Conservation (phyloP, 1,139 yeast genomes). For the Geotrichum siamense region DNA sequence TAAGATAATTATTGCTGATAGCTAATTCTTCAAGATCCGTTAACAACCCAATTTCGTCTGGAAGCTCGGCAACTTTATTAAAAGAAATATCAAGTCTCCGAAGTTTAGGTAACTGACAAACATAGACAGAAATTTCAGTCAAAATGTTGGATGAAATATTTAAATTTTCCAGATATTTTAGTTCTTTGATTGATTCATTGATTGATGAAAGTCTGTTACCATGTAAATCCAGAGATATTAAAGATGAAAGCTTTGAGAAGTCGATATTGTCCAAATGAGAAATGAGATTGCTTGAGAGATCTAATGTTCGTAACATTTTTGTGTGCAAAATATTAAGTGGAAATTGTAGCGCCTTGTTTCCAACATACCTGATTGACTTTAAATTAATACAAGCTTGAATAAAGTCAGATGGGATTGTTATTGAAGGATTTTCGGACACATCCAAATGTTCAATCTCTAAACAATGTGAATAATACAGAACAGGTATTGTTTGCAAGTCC, state of each 20-base stretch:
- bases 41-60: constrained; percentile 53
- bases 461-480: constrained; percentile 72
- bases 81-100: constrained; percentile 73
- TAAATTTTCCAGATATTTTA: constrained; percentile 50
- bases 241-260: constrained; percentile 26
- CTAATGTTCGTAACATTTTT: constrained; percentile 56
- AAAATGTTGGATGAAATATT: constrained; percentile 80
- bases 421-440: constrained; percentile 81
- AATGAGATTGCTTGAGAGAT: constrained; percentile 42
- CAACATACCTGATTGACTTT: constrained; percentile 57
- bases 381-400: constrained; percentile 75
- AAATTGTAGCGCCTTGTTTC: constrained; percentile 66
- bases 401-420: constrained; percentile 75
- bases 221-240: constrained; percentile 39
- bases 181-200: constrained; percentile 54
- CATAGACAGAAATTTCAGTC: constrained; percentile 56
- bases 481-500: constrained; percentile 81
- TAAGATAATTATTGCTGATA: constrained; percentile 64
- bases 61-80: constrained; percentile 57
- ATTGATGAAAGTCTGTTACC: constrained; percentile 65
- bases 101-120: constrained; percentile 54
- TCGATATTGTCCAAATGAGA: constrained; percentile 29
- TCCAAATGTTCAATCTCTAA: constrained; percentile 75
- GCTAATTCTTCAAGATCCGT: constrained; percentile 58
- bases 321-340: constrained; percentile 72